Conservation (phyloP, 208 protist genomes). For the Acanthamoeba triangularis region DNA sequence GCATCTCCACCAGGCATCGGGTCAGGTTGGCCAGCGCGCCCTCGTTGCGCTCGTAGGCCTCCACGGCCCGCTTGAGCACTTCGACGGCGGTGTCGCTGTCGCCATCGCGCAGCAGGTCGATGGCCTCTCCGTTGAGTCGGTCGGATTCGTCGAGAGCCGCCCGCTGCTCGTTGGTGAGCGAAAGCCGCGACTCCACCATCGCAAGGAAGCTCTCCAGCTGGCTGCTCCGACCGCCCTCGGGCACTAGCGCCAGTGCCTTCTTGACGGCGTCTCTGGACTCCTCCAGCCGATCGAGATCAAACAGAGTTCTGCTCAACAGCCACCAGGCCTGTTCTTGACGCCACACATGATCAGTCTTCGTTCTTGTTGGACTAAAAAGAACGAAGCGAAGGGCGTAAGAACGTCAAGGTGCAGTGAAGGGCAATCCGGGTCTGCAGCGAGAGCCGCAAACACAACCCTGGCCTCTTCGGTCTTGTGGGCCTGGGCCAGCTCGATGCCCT, state of each 20-base stretch:
- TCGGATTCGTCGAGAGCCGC: not conserved
- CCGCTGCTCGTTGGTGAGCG: not conserved
- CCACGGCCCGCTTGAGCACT: not conserved
- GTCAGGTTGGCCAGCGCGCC: not conserved
- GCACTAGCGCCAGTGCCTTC: not conserved
- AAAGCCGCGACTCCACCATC: not conserved
- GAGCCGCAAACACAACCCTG: not conserved
- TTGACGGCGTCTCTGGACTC: not conserved
- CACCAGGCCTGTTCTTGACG: not conserved
- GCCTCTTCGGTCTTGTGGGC: not conserved
- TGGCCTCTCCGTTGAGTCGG: not conserved
- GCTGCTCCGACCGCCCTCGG: not conserved
- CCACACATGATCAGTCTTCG: not conserved
- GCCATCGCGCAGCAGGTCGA: not conserved
- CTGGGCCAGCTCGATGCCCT: not conserved
- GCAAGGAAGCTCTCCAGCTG: not conserved
- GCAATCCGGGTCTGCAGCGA: not conserved
- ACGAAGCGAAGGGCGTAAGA: not conserved
- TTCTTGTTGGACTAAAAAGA: not conserved
- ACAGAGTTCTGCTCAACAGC: not conserved
- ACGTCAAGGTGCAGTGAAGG: not conserved
- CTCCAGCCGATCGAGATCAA: not conserved
- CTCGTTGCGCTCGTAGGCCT: not conserved
- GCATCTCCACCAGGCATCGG: not conserved
- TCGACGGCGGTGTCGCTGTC: not conserved